A percentile compares a stretch with the other conserved stretches of the same genome.
Evolutionary conservation across 192 early-diverging fungal species (phyloP).

Genomic region (Backusella circina): DNA sequence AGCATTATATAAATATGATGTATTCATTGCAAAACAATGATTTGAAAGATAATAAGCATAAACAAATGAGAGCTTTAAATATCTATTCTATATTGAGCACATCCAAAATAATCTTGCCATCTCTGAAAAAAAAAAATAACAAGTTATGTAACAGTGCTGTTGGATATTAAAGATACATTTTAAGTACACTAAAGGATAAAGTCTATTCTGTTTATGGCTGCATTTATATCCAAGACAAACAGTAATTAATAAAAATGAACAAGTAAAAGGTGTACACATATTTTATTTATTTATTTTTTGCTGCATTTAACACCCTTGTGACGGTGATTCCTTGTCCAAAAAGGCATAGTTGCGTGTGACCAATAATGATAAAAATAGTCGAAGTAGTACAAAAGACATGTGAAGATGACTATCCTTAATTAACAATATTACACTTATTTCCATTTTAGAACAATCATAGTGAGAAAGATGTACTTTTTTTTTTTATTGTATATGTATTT

Average conservation of each 20-base stretch:
- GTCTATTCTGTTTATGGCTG: too few species aligned
- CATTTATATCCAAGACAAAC: too few species aligned
- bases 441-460: background rate
- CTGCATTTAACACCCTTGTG: background rate
- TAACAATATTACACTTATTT: background rate
- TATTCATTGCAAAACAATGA: background rate
- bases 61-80: background rate
- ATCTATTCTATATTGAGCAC: too few species aligned
- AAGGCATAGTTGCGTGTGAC: background rate
- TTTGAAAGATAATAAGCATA: background rate
- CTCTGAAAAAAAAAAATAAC: background rate
- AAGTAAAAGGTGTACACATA: background rate
- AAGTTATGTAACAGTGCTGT: too few species aligned
- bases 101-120: too few species aligned
- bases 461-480: too few species aligned
- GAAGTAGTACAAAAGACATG: background rate
- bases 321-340: background rate
- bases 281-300: background rate
- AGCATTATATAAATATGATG: background rate
- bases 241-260: too few species aligned
- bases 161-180: too few species aligned
- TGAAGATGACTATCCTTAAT: background rate
- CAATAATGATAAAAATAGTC: background rate
- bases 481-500: background rate
- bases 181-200: too few species aligned